Percentiles rank a stretch among this genome's conserved stretches.
phyloP scores from a whole-genome alignment of 495 filamentous ascomycete genomes.

The Neurospora africana region DNA sequence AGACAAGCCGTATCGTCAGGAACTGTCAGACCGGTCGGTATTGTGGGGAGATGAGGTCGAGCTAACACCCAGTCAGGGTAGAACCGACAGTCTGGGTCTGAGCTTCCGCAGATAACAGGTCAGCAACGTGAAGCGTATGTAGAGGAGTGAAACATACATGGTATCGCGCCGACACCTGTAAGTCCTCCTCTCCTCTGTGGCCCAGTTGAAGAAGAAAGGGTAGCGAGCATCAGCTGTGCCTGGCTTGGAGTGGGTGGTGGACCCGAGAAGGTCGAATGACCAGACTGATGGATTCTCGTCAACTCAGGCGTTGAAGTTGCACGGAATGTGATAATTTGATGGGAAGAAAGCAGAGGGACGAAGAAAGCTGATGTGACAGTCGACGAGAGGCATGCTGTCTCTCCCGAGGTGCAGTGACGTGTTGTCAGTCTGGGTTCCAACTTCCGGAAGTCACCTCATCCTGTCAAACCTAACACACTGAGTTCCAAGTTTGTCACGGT shows the following conservation, averaged over 20 bases:
- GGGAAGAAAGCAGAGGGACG: not conserved
- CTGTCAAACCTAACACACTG: not conserved
- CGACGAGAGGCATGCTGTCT: not conserved
- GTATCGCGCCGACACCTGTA: not conserved
- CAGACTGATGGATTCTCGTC: not conserved
- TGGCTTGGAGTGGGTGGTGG: not conserved
- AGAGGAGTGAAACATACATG: not conserved
- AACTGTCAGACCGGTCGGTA: not conserved
- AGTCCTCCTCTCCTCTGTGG: not conserved
- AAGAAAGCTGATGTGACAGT: not conserved
- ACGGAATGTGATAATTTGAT: not conserved
- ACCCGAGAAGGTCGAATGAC: not conserved
- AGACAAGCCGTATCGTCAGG: not conserved
- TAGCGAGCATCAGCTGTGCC: not conserved
- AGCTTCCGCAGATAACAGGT: not conserved
- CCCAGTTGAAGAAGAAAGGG: not conserved
- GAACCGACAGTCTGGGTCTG: not conserved
- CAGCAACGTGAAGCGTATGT: not conserved
- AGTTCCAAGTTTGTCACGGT: not conserved
- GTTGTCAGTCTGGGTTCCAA: not conserved
- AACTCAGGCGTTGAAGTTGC: not conserved
- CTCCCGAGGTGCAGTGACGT: not conserved
- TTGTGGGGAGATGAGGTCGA: not conserved
- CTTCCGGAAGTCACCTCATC: not conserved
- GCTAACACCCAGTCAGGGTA: not conserved